These are phyloP conservation scores for Pythium biforme DNA, from an alignment of 352 stramenopile species.

Conservation along the genomic window DNA sequence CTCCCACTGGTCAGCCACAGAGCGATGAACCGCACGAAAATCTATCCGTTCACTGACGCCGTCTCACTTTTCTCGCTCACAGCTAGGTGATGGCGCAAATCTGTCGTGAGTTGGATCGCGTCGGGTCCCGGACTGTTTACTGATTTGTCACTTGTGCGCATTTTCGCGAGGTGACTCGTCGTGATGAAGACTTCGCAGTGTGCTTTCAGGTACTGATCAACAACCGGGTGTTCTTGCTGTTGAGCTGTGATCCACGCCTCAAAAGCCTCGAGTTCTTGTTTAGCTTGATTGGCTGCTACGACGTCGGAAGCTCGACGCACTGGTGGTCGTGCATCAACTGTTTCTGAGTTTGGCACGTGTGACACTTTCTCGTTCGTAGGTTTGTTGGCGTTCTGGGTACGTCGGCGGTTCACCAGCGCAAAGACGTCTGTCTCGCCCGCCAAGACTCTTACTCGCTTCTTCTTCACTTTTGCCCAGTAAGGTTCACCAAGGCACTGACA, in stretches of 20 bases:
- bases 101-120: slow-evolving; percentile 29
- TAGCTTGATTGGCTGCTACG: slow-evolving; percentile 17
- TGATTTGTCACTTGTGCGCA: background rate
- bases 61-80: slow-evolving; percentile 41
- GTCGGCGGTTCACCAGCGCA: slow-evolving; percentile 17
- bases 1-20: background rate
- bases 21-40: too few species aligned
- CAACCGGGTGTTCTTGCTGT: slow-evolving; percentile 11
- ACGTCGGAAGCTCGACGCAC: slow-evolving; percentile 23
- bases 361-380: too few species aligned
- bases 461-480: slow-evolving; percentile 40
- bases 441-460: slow-evolving; percentile 33
- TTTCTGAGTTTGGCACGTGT: background rate
- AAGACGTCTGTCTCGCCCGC: slow-evolving; percentile 31
- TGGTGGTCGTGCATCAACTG: background rate
- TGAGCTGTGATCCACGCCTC: slow-evolving; percentile 17
- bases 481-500: slow-evolving; percentile 34
- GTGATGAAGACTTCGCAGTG: slow-evolving; percentile 20
- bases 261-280: slow-evolving; percentile 22
- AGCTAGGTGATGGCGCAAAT: slow-evolving; percentile 36
- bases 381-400: background rate
- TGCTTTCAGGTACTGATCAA: slow-evolving; percentile 22
- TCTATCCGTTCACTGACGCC: background rate
- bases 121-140: background rate
- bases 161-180: slow-evolving; percentile 10